These are phyloP conservation scores for Mortierella alpina DNA, from an alignment of 192 early-diverging fungal genomes.

Conservation along the genomic window DNA sequence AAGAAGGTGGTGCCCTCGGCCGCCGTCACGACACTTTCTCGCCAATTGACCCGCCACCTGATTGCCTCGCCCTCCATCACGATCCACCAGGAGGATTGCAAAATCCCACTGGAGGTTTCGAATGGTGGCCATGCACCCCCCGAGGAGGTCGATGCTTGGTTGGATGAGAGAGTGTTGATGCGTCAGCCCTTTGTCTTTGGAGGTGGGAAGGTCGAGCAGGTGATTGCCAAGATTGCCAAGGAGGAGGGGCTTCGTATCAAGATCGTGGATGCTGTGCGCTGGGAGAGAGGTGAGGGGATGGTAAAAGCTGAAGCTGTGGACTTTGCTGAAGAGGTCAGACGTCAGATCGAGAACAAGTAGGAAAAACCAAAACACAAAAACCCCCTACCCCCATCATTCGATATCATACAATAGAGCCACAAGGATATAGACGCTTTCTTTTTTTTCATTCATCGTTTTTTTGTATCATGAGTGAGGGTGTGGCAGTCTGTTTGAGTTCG, in stretches of 20 bases:
- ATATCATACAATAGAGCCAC: neutral
- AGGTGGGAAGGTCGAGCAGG: slow-evolving; percentile 76
- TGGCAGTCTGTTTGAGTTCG: no score
- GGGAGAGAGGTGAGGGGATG: slow-evolving; percentile 89
- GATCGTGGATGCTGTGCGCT: slow-evolving; percentile 79
- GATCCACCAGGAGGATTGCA: slow-evolving; percentile 58
- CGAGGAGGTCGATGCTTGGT: slow-evolving; percentile 55
- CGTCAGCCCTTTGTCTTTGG: slow-evolving; percentile 82
- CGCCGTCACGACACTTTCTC: slow-evolving; percentile 67
- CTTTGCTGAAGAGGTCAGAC: slow-evolving; percentile 85
- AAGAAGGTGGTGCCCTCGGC: slow-evolving; percentile 37
- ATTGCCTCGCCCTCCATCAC: slow-evolving; percentile 82
- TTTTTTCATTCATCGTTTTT: neutral
- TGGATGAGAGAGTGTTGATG: slow-evolving; percentile 70
- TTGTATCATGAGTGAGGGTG: no score
- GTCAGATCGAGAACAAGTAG: slow-evolving; percentile 46
- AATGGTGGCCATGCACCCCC: slow-evolving; percentile 52
- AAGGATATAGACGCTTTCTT: neutral
- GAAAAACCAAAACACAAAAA: neutral
- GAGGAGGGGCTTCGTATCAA: slow-evolving; percentile 62
- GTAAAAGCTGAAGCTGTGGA: slow-evolving; percentile 73
- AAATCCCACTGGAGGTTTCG: slow-evolving; percentile 55
- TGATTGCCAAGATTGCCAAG: slow-evolving; percentile 61
- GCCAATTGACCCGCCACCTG: slow-evolving; percentile 87
- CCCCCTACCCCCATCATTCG: neutral